Base-by-base conservation (phyloP, 2,329 filamentous ascomycete genomes). In the Trichoderma arundinaceum region DNA sequence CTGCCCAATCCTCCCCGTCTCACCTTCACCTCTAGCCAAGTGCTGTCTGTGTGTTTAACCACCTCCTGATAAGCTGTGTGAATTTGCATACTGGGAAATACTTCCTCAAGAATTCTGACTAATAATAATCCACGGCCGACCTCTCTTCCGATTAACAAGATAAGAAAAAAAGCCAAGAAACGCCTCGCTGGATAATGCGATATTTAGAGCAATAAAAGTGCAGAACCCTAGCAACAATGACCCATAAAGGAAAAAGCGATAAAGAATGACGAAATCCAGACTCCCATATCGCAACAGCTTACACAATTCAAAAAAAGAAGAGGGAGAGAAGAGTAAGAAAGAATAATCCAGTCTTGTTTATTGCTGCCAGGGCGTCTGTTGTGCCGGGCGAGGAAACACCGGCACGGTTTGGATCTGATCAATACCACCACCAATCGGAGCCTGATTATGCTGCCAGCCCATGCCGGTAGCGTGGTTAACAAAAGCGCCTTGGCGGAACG, bases 401-500 rank as follows among this genome's bases (percentile, higher is more conserved):
- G 90, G 90, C 33, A 92, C 83, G 0, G 94, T 96, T 39, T 89
- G 85, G 49, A 98, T 74, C 69, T 91, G 87, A 74, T 97, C 92
- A 62, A 95, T 75, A 7, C 88, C 90, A 4, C 93, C 92, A 69
- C 96, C 91, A 4, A 95, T 94, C 8, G 90, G 86, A 73, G 92
- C 87, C 70, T 90, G 88, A 67, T 87, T 86, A 69, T 90, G 85
- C 76, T 97, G 94, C 92, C 95, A 98, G 1, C 92, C 92, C 77
- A 92, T 84, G 0, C 94, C 94, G 0, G 93, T 96, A 68, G 88
- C 84, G 73, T 96, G 93, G 74, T 96, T 95, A 60, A 96, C 89
- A 76, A 97, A 96, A 4, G 90, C 88, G 52, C 91, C 92, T 74
- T 98, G 93, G 15, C 95, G 87, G 84, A 98, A 98, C 0, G 95